Evolutionary conservation across 192 early-diverging fungal genomes (phyloP).

Genomic region (Allomyces macrogynus): DNA sequence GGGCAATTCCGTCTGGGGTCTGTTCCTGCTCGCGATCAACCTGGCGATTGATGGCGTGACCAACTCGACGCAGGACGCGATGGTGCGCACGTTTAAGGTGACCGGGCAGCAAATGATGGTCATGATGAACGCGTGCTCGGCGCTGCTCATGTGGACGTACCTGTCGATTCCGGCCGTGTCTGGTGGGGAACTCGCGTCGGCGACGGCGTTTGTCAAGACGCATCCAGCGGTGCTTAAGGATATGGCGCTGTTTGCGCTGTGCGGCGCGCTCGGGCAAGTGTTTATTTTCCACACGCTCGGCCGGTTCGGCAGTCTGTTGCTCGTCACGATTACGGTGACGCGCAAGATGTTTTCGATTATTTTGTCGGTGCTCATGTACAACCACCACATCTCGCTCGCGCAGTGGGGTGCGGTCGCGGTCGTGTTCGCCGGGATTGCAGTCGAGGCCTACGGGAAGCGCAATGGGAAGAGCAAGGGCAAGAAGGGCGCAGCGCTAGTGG

Average conservation of each 20-base stretch:
- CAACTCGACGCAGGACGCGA: constrained; percentile 89
- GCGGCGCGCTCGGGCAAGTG: constrained; percentile 90
- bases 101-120: constrained; percentile 93
- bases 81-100: constrained; percentile 63
- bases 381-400: constrained; percentile 46
- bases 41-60: constrained; percentile 81
- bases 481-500: no score
- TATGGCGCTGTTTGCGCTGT: constrained; percentile 70
- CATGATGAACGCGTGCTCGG: constrained; percentile 74
- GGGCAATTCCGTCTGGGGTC: constrained; percentile 52
- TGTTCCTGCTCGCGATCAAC: constrained; percentile 64
- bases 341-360: constrained; percentile 92
- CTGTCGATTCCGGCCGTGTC: constrained; percentile 21
- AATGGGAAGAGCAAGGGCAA: constrained; percentile 12
- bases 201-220: constrained; percentile 46
- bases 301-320: constrained; percentile 63
- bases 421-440: constrained; percentile 70
- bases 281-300: constrained; percentile 93
- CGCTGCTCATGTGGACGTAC: constrained; percentile 49
- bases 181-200: constrained; percentile 51
- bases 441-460: constrained; percentile 56
- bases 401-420: constrained; percentile 74
- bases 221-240: constrained; percentile 68
- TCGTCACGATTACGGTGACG: constrained; percentile 90
- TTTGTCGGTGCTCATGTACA: constrained; percentile 73